Evolutionary conservation across 1,284 basidiomycete species (phyloP).

Genomic region (Ustilago crameri): DNA sequence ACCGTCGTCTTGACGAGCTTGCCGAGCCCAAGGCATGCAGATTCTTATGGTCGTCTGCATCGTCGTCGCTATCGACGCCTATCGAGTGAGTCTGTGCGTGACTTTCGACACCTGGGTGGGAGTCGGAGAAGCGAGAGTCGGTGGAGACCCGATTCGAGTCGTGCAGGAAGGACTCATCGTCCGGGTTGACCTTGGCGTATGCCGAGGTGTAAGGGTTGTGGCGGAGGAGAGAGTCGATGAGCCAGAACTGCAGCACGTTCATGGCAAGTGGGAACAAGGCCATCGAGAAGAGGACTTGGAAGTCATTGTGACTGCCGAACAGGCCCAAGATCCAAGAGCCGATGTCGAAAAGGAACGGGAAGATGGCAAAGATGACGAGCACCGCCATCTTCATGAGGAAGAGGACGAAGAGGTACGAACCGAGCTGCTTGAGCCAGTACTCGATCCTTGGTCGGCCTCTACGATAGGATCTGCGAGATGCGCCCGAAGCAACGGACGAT

Average conservation of each 20-base stretch:
- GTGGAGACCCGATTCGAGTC: conserved; percentile 31
- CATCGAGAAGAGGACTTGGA: conserved; percentile 75
- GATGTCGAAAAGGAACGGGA: conserved; percentile 76
- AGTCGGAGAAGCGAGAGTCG: conserved; percentile 28
- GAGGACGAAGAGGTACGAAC: conserved; percentile 84
- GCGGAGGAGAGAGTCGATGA: conserved; percentile 64
- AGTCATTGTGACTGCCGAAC: conserved; percentile 73
- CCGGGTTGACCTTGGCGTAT: conserved; percentile 47
- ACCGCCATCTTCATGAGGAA: conserved; percentile 86
- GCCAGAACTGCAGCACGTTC: conserved; percentile 72
- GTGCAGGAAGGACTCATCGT: conserved; percentile 37
- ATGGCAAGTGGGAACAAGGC: conserved; percentile 91
- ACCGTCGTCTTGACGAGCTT: conserved; percentile 16
- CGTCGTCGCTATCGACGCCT: conserved; percentile 24
- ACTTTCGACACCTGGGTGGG: conserved; percentile 4
- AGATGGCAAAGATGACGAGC: conserved; percentile 76
- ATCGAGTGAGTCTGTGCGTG: conserved; percentile 13
- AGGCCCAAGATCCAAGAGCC: conserved; percentile 86
- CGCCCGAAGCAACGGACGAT: conserved; percentile 8
- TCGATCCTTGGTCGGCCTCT: conserved; percentile 53
- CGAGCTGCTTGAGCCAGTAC: conserved; percentile 85
- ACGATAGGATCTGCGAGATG: conserved; percentile 14
- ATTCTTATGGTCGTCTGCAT: conserved; percentile 9
- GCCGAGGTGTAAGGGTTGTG: conserved; percentile 58
- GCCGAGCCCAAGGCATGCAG: conserved; percentile 16